These are phyloP conservation scores for Rhynchospora pubera DNA, from an alignment of 176 grass and related monocot species.

Conservation along the genomic window DNA sequence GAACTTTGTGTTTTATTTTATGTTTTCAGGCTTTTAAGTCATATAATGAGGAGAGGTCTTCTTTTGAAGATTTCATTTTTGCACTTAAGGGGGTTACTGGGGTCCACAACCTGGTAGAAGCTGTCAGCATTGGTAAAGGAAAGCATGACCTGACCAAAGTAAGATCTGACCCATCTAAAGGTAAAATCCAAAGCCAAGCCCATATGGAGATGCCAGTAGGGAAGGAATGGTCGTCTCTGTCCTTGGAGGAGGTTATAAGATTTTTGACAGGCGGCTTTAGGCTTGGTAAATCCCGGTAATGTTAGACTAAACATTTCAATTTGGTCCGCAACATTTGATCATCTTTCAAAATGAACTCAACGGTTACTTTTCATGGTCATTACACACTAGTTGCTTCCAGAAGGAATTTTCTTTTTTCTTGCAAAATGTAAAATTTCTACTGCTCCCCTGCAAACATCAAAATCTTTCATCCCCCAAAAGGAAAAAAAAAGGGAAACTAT, in stretches of 20 bases:
- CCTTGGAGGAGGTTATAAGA: conserved; percentile 65
- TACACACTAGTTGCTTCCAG: not conserved
- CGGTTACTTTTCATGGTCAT: not conserved
- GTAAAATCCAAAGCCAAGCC: conserved; percentile 35
- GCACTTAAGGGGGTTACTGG: conserved; percentile 53
- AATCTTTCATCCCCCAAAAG: not conserved
- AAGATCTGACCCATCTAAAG: conserved; percentile 58
- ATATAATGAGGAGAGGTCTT: conserved; percentile 63
- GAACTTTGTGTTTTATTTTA: conserved; percentile 13
- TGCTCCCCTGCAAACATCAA: not conserved
- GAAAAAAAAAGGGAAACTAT: not conserved
- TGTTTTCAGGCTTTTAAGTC: conserved; percentile 53
- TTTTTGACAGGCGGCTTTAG: conserved; percentile 94
- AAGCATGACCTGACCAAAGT: conserved; percentile 85
- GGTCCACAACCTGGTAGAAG: conserved; percentile 50
- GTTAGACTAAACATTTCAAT: not conserved
- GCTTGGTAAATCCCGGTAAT: conserved; percentile 68
- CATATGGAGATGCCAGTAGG: conserved; percentile 73
- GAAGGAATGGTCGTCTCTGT: conserved; percentile 80
- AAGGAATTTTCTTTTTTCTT: not conserved
- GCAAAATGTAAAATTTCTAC: not conserved
- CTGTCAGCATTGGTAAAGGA: conserved; percentile 79
- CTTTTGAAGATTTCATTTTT: conserved; percentile 82
- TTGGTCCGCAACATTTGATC: not conserved
- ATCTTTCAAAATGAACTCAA: not conserved